Evolutionary conservation across 2,329 filamentous ascomycete genomes (phyloP).

Genomic region (Pyrenochaeta sp.): DNA sequence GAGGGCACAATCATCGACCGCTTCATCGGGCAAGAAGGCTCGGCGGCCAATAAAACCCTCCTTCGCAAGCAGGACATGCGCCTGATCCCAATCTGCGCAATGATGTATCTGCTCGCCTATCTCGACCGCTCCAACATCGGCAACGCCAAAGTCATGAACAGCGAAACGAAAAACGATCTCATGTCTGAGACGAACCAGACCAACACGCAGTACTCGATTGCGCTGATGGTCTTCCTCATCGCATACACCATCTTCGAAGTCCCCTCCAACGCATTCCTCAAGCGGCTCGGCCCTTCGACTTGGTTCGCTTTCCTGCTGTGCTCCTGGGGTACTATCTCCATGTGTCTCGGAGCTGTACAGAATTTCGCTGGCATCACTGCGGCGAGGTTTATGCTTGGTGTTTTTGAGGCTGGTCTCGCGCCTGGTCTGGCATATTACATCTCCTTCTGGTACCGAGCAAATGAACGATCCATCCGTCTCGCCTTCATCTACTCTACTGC

Average conservation of each 20-base stretch:
- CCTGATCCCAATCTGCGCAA: slow-evolving; percentile 69
- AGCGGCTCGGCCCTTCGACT: slow-evolving; percentile 58
- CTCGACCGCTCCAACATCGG: slow-evolving; percentile 72
- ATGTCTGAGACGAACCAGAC: slow-evolving; percentile 68
- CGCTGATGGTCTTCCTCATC: slow-evolving; percentile 39
- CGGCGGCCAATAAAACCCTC: too few species aligned
- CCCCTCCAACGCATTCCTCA: slow-evolving; percentile 68
- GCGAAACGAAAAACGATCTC: slow-evolving; percentile 66
- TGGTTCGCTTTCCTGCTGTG: slow-evolving; percentile 55
- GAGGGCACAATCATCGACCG: too few species aligned
- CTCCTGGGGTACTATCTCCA: slow-evolving; percentile 53
- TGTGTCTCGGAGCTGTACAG: slow-evolving; percentile 54
- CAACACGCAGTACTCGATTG: slow-evolving; percentile 59
- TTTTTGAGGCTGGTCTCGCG: slow-evolving; percentile 38
- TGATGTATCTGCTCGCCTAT: slow-evolving; percentile 69
- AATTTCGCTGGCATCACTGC: slow-evolving; percentile 52
- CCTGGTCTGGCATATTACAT: slow-evolving; percentile 59
- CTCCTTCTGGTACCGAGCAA: slow-evolving; percentile 63
- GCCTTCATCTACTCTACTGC: slow-evolving; percentile 64
- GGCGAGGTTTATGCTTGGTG: slow-evolving; percentile 51
- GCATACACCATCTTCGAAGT: slow-evolving; percentile 52
- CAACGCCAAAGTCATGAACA: slow-evolving; percentile 66
- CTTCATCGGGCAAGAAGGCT: too few species aligned
- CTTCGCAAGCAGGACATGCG: slow-evolving; percentile 64
- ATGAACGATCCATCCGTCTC: slow-evolving; percentile 66